Conservation (phyloP, 495 filamentous ascomycete species). For the Chaetomidium leptoderma region DNA sequence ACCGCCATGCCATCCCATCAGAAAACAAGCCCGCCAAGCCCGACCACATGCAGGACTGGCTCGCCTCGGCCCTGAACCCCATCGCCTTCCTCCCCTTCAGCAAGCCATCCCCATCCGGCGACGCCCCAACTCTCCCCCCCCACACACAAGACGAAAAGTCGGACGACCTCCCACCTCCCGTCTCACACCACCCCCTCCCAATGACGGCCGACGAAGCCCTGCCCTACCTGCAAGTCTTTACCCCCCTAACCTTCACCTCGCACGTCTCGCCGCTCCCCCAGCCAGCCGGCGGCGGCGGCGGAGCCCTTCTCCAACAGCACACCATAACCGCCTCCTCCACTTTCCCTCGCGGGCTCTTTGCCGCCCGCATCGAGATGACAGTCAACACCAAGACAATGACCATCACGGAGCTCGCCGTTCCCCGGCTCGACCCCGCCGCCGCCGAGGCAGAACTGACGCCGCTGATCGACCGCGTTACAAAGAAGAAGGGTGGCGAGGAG, state of each 20-base stretch:
- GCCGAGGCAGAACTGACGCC: slow-evolving; percentile 41
- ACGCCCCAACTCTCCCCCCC: slow-evolving; percentile 6
- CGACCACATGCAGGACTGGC: slow-evolving; percentile 31
- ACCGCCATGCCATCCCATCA: slow-evolving; percentile 36
- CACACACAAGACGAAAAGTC: slow-evolving; percentile 16
- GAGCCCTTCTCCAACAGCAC: slow-evolving; percentile 39
- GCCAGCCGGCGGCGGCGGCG: background rate
- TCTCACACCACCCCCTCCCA: slow-evolving; percentile 51
- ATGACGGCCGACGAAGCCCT: slow-evolving; percentile 50
- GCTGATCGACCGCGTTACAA: slow-evolving; percentile 35
- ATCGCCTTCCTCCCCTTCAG: slow-evolving; percentile 50
- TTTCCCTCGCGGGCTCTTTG: slow-evolving; percentile 40
- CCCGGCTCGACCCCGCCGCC: slow-evolving; percentile 38
- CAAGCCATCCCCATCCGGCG: slow-evolving; percentile 22
- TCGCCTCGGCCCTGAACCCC: slow-evolving; percentile 42
- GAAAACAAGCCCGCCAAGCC: slow-evolving; percentile 24
- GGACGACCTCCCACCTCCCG: slow-evolving; percentile 21
- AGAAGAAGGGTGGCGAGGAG: slow-evolving; percentile 4
- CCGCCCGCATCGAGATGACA: slow-evolving; percentile 44
- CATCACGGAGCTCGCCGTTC: slow-evolving; percentile 39
- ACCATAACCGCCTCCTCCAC: slow-evolving; percentile 36
- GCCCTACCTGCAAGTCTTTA: slow-evolving; percentile 55
- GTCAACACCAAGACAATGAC: slow-evolving; percentile 42
- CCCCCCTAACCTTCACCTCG: slow-evolving; percentile 50
- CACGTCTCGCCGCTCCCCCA: slow-evolving; percentile 39